Evolutionary conservation across 1,284 basidiomycete genomes (phyloP).

Genomic region (Termitomyces sp.): DNA sequence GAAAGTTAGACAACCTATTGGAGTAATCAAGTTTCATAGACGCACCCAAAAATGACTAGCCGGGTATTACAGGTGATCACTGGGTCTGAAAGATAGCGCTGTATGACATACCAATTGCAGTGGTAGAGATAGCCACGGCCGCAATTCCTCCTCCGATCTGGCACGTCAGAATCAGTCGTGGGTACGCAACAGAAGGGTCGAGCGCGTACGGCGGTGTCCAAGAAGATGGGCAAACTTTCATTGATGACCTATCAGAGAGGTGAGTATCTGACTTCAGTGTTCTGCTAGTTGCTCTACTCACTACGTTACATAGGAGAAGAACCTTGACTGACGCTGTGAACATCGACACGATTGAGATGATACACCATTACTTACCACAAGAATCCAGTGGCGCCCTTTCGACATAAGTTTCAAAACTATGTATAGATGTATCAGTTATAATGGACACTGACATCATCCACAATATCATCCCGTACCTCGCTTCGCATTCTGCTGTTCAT

Average conservation of each 20-base stretch:
- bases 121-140: slow-evolving; percentile 81
- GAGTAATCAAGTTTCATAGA: neutral
- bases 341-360: neutral
- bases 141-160: slow-evolving; percentile 66
- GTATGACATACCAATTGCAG: slow-evolving; percentile 63
- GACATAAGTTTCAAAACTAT: slow-evolving; percentile 73
- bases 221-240: slow-evolving; percentile 90
- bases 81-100: neutral
- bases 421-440: neutral
- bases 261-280: slow-evolving; percentile 4
- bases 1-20: neutral
- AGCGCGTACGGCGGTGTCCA: slow-evolving; percentile 78
- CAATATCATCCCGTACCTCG: slow-evolving; percentile 44
- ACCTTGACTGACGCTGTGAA: slow-evolving; percentile 40
- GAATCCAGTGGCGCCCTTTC: slow-evolving; percentile 89
- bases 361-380: slow-evolving; percentile 59
- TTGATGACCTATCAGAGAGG: slow-evolving; percentile 67
- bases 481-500: slow-evolving; percentile 65
- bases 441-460: neutral
- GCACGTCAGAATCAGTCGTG: neutral
- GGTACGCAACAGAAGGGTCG: neutral
- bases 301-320: slow-evolving; percentile 80
- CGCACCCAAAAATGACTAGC: slow-evolving; percentile 76
- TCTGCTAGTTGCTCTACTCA: slow-evolving; percentile 34
- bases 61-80: neutral